These are phyloP conservation scores for Stramenopiles sp. DNA, from an alignment of 352 stramenopile genomes.

Conservation along the genomic window DNA sequence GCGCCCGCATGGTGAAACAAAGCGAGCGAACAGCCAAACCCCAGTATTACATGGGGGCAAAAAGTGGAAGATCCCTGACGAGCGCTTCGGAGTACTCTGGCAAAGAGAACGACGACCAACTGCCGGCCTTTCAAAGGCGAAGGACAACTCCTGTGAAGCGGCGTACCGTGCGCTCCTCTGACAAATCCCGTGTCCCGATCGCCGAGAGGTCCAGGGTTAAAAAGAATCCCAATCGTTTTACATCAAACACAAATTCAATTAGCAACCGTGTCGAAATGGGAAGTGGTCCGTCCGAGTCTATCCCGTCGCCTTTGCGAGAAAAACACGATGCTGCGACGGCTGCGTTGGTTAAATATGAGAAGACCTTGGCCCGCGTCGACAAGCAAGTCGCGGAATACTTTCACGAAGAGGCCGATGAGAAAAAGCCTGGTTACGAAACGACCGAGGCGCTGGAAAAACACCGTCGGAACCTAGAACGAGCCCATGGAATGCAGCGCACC, in stretches of 20 bases:
- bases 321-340: not conserved
- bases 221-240: not conserved
- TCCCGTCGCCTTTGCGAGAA: not conserved
- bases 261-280: too few species aligned
- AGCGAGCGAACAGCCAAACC: not conserved
- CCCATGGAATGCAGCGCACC: not conserved
- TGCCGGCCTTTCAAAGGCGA: not conserved
- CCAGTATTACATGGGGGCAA: not conserved
- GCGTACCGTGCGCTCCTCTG: not conserved
- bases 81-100: not conserved
- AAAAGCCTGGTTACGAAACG: not conserved
- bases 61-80: not conserved
- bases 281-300: not conserved
- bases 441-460: not conserved
- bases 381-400: not conserved
- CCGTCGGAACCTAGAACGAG: not conserved
- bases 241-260: too few species aligned
- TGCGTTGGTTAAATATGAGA: not conserved
- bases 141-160: not conserved
- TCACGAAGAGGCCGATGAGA: not conserved
- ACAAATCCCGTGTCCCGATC: not conserved
- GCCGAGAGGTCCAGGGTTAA: not conserved
- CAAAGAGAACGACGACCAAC: not conserved
- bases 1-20: not conserved
- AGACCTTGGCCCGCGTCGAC: not conserved